phyloP scores from a whole-genome alignment of 2,329 filamentous ascomycete species.

The Chalaropsis ovoidea region DNA sequence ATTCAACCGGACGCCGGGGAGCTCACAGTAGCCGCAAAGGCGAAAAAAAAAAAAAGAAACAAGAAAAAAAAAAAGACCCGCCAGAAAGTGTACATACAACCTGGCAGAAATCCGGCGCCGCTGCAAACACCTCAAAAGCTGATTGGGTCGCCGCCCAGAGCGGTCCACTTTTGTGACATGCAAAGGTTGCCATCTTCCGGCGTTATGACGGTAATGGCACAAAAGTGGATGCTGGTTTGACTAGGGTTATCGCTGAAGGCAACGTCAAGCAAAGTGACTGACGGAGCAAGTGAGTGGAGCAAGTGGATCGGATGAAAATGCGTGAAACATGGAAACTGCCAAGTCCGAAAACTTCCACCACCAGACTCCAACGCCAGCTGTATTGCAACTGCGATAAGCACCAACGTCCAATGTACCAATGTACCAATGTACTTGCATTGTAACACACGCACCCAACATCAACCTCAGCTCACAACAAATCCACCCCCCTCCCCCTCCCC shows the following conservation, averaged over 20 bases:
- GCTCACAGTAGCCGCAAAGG: background rate
- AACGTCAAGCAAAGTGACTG: background rate
- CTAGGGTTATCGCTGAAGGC: background rate
- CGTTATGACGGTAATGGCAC: conserved; percentile 7
- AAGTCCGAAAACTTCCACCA: background rate
- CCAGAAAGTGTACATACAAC: conserved; percentile 11
- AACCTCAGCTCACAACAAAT: background rate
- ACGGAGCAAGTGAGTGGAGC: background rate
- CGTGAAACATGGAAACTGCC: conserved; percentile 3
- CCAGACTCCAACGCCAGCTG: background rate
- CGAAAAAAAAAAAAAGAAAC: background rate
- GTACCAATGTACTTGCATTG: conserved; percentile 1
- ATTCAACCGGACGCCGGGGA: background rate
- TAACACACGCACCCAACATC: background rate
- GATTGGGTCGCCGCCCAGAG: background rate
- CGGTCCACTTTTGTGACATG: background rate
- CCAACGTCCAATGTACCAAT: background rate
- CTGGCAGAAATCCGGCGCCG: background rate
- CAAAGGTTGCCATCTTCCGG: background rate
- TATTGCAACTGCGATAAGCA: background rate
- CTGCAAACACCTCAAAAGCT: background rate
- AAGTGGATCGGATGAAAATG: conserved; percentile 2
- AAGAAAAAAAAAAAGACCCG: background rate
- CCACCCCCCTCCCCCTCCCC: too few relatives aligned
- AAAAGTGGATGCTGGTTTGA: background rate